phyloP scores from a whole-genome alignment of 1,284 basidiomycete genomes.

The Ganoderma leucocontextum region DNA sequence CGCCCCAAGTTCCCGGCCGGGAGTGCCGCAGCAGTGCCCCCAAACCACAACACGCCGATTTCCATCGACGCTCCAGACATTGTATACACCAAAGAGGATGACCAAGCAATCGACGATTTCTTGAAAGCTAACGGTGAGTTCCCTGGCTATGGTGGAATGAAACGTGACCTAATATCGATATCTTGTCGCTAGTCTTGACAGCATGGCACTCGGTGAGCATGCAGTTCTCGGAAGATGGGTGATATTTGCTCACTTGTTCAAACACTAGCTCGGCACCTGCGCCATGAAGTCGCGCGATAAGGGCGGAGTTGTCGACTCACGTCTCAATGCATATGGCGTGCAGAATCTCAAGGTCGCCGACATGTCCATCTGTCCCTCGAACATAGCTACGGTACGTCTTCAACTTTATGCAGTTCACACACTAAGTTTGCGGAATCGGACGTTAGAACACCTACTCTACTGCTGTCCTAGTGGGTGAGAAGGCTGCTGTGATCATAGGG shows the following conservation, averaged over 20 bases:
- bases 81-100: constrained; percentile 63
- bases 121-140: constrained; percentile 40
- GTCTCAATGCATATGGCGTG: constrained; percentile 71
- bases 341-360: constrained; percentile 67
- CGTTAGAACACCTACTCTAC: constrained; percentile 56
- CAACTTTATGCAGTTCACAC: background rate
- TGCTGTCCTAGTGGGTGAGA: constrained; percentile 57
- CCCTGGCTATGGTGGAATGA: background rate
- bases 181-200: background rate
- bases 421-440: too few species aligned
- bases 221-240: too few species aligned
- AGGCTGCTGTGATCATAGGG: constrained; percentile 55
- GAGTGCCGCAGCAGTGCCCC: constrained; percentile 49
- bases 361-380: constrained; percentile 48
- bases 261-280: constrained; percentile 64
- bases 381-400: constrained; percentile 25
- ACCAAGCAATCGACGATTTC: constrained; percentile 57
- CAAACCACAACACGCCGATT: constrained; percentile 44
- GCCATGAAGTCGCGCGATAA: constrained; percentile 67
- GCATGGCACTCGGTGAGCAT: constrained; percentile 60
- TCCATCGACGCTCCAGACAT: constrained; percentile 55
- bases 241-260: background rate
- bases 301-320: constrained; percentile 68
- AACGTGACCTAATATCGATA: background rate
- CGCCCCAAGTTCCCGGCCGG: constrained; percentile 60